Conservation (phyloP, 2,329 filamentous ascomycete genomes). For the Stemphylium lycopersici region DNA sequence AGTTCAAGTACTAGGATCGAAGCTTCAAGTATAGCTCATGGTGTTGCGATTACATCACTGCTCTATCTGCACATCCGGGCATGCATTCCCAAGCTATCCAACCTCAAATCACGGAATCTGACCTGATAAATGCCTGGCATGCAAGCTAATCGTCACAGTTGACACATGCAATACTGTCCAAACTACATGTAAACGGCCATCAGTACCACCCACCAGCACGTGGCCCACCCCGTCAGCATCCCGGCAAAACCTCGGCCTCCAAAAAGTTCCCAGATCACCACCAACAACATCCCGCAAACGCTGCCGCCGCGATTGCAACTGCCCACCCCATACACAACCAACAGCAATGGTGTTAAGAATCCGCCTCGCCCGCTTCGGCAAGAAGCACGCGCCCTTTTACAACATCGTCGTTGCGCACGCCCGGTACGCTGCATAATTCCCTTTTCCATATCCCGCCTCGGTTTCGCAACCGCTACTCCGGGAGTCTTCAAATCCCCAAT, state of each 20-base stretch:
- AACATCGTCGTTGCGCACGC: slow-evolving; percentile 97
- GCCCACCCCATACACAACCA: background rate
- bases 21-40: background rate
- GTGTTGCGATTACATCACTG: slow-evolving; percentile 42
- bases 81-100: background rate
- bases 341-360: slow-evolving; percentile 85
- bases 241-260: slow-evolving; percentile 20
- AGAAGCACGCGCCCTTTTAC: slow-evolving; percentile 87
- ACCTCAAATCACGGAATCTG: background rate
- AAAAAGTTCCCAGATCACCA: slow-evolving; percentile 19
- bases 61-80: background rate
- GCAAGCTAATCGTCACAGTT: too few relatives aligned
- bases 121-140: too few relatives aligned
- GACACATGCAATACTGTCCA: background rate
- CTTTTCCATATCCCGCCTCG: background rate
- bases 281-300: background rate
- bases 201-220: slow-evolving; percentile 5
- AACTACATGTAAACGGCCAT: background rate
- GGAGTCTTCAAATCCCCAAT: slow-evolving; percentile 4
- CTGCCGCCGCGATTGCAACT: slow-evolving; percentile 1
- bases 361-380: slow-evolving; percentile 91
- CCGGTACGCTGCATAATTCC: slow-evolving; percentile 63
- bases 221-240: background rate
- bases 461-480: background rate
- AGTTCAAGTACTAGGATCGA: background rate